These are phyloP conservation scores for Calonectria honghensis DNA, from an alignment of 2,329 filamentous ascomycete species.

Conservation along the genomic window DNA sequence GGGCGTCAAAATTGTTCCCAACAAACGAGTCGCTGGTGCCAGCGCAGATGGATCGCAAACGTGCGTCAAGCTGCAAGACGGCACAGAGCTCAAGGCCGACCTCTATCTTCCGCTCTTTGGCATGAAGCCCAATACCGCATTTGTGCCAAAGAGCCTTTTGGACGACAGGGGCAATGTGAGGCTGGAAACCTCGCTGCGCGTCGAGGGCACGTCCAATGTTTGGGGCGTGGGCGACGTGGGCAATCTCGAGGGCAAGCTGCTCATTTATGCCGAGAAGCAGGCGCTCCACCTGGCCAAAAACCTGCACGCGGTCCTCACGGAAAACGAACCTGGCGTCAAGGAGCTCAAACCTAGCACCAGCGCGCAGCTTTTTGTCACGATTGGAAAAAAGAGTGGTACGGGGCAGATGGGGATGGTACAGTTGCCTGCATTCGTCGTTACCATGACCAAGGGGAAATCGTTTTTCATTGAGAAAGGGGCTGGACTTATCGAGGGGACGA, in stretches of 20 bases:
- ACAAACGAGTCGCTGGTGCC: neutral
- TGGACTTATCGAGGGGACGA: neutral
- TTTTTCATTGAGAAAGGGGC: conserved; percentile 4
- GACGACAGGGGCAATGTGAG: conserved; percentile 49
- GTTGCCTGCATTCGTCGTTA: neutral
- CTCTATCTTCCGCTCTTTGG: conserved; percentile 58
- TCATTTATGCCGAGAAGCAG: conserved; percentile 10
- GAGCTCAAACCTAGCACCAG: neutral
- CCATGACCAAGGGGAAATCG: neutral
- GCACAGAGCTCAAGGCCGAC: conserved; percentile 53
- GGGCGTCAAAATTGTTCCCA: neutral
- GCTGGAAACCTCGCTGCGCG: conserved; percentile 51
- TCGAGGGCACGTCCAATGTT: conserved; percentile 48
- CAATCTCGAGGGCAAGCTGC: conserved; percentile 15
- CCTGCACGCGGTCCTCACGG: neutral
- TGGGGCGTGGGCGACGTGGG: conserved; percentile 56
- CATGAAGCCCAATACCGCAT: conserved; percentile 54
- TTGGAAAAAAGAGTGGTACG: neutral
- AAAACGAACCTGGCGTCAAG: neutral
- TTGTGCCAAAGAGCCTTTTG: conserved; percentile 52
- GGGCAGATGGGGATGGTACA: conserved; percentile 5
- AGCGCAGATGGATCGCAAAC: neutral
- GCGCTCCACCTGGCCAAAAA: conserved; percentile 14
- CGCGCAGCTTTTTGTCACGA: neutral
- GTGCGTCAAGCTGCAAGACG: conserved; percentile 39